phyloP scores from a whole-genome alignment of 2,329 filamentous ascomycete species.

The Rhinocladiella mackenziei region DNA sequence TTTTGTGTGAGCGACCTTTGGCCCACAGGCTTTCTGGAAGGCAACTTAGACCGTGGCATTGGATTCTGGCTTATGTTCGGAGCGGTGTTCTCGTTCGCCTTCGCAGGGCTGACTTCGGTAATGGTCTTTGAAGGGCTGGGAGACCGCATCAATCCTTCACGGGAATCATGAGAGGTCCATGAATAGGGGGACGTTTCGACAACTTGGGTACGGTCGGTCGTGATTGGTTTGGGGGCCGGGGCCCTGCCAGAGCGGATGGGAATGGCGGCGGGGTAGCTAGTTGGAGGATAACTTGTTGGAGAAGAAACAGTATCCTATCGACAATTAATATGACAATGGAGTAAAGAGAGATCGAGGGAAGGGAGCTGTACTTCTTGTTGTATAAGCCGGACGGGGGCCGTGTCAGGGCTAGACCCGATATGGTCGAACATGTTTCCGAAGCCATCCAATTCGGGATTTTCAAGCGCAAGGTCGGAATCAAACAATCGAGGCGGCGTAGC shows the following conservation, averaged over 20 bases:
- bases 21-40: constrained; percentile 8
- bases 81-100: constrained; percentile 20
- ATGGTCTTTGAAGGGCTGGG: constrained; percentile 35
- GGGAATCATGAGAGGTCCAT: constrained; percentile 50
- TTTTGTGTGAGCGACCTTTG: constrained; percentile 7
- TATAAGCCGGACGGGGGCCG: constrained; percentile 23
- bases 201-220: constrained; percentile 42
- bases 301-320: constrained; percentile 11
- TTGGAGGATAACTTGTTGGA: constrained; percentile 22
- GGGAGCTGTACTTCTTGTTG: constrained; percentile 25
- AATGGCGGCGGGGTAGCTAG: constrained; percentile 13
- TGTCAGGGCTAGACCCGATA: constrained; percentile 36
- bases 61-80: constrained; percentile 27
- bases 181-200: constrained; percentile 50
- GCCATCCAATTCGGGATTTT: constrained; percentile 38
- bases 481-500: constrained; percentile 50
- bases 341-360: constrained; percentile 18
- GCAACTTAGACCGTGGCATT: constrained; percentile 29
- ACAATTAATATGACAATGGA: constrained; percentile 1
- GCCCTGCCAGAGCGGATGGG: constrained; percentile 12
- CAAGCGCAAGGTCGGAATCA: constrained; percentile 43
- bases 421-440: constrained; percentile 53
- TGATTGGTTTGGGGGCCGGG: constrained; percentile 41
- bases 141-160: constrained; percentile 47
- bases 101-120: constrained; percentile 26